These are phyloP conservation scores for Sclerotinia spermophila DNA, from an alignment of 2,329 filamentous ascomycete genomes.

Conservation along the genomic window DNA sequence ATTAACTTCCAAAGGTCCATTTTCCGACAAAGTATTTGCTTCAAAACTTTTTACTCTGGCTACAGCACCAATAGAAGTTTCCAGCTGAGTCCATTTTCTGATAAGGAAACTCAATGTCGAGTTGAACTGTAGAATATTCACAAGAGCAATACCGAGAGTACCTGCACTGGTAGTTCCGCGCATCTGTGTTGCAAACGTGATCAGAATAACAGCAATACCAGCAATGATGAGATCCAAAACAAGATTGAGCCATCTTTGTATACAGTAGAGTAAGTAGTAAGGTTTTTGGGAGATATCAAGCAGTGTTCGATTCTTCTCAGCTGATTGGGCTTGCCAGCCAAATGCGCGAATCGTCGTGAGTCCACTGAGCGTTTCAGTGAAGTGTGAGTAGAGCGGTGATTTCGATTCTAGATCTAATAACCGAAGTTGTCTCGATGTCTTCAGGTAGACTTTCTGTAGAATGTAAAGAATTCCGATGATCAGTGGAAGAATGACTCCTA, in stretches of 20 bases:
- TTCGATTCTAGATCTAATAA: slow-evolving; percentile 44
- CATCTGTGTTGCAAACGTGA: slow-evolving; percentile 25
- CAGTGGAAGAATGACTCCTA: slow-evolving; percentile 8
- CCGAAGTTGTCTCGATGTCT: slow-evolving; percentile 46
- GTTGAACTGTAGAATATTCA: slow-evolving; percentile 26
- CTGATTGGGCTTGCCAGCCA: slow-evolving; percentile 16
- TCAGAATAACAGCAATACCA: slow-evolving; percentile 28
- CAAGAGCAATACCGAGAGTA: slow-evolving; percentile 25
- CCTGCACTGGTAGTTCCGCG: slow-evolving; percentile 21
- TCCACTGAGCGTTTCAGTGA: slow-evolving; percentile 44
- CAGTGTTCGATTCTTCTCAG: slow-evolving; percentile 41
- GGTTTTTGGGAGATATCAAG: slow-evolving; percentile 51
- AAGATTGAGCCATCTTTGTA: slow-evolving; percentile 56
- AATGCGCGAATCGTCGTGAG: slow-evolving; percentile 43
- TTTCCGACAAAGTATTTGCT: slow-evolving; percentile 42
- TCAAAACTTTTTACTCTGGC: slow-evolving; percentile 52
- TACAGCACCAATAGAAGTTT: slow-evolving; percentile 56
- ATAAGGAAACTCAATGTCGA: slow-evolving; percentile 22
- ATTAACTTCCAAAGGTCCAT: slow-evolving; percentile 23
- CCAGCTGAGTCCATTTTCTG: slow-evolving; percentile 52
- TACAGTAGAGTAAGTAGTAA: slow-evolving; percentile 53
- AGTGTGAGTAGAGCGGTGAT: slow-evolving; percentile 45
- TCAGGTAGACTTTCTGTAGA: slow-evolving; percentile 43
- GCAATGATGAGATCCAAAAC: slow-evolving; percentile 47
- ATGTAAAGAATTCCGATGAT: slow-evolving; percentile 9